Conservation (phyloP, 495 filamentous ascomycete genomes). For the Penicillium daleae region DNA sequence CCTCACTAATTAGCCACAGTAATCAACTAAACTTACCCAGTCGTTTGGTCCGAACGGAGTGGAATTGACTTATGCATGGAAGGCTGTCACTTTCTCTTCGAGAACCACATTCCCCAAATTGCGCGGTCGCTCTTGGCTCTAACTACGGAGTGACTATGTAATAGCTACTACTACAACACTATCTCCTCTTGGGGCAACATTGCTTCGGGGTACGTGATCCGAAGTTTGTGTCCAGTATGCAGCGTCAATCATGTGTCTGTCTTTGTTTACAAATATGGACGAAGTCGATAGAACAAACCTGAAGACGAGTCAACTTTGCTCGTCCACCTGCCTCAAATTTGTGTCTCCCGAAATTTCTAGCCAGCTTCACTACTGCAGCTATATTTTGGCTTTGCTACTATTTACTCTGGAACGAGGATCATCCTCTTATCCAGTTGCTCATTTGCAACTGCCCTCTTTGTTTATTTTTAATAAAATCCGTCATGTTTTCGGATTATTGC, state of each 20-base stretch:
- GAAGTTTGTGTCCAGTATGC: background rate
- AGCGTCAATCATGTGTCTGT: background rate
- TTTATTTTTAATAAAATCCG: background rate
- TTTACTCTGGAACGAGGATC: background rate
- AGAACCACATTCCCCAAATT: conserved; percentile 20
- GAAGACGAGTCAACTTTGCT: conserved; percentile 1
- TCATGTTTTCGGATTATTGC: background rate
- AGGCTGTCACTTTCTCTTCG: conserved; percentile 35
- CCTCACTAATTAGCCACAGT: conserved; percentile 9
- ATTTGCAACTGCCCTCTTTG: background rate
- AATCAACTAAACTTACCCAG: conserved; percentile 14
- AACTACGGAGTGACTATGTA: background rate
- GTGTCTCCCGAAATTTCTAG: background rate
- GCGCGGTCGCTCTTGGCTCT: background rate
- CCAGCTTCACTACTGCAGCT: background rate
- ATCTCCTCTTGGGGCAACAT: background rate
- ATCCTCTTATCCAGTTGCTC: background rate
- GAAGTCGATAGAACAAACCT: background rate
- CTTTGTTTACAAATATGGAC: background rate
- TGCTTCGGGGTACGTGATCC: conserved; percentile 1
- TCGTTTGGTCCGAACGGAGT: conserved; percentile 11
- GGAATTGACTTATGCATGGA: conserved; percentile 31
- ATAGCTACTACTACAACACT: background rate
- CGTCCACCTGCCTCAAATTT: background rate
- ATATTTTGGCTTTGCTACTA: conserved; percentile 2